phyloP scores from a whole-genome alignment of 148 eudicot species.

The Persicaria maculosa region DNA sequence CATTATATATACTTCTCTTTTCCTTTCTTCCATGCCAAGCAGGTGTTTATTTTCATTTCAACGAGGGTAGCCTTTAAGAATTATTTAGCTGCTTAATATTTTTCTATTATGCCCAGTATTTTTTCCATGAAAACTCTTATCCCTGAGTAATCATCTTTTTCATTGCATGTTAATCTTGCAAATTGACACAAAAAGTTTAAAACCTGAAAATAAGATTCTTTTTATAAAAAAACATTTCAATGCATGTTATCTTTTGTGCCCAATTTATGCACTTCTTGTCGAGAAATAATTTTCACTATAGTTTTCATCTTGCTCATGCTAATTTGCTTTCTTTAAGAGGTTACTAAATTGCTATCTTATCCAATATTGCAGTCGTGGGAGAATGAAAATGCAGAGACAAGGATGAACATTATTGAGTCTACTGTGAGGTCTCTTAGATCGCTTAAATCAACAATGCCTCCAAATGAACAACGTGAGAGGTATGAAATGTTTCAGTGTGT shows the following conservation, averaged over 20 bases:
- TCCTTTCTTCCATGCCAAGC: not conserved
- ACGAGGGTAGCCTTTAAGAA: not conserved
- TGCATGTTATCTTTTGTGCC: not conserved
- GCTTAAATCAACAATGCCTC: constrained; percentile 53
- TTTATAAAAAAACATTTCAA: not conserved
- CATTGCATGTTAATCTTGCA: not conserved
- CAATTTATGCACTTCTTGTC: not conserved
- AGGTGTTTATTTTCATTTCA: too few relatives aligned
- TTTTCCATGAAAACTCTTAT: not conserved
- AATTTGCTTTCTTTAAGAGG: not conserved
- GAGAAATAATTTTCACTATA: not conserved
- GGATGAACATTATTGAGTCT: constrained; percentile 69
- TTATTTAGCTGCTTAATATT: not conserved
- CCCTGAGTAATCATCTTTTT: too few relatives aligned
- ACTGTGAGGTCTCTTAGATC: constrained; percentile 73
- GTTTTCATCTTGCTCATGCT: not conserved
- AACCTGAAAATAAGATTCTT: not conserved
- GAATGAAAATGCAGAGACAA: constrained; percentile 59
- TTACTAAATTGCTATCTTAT: not conserved
- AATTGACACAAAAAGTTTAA: not conserved
- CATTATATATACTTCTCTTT: too few relatives aligned
- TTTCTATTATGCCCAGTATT: not conserved
- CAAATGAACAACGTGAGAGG: constrained; percentile 78
- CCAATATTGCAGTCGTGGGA: constrained; percentile 59
- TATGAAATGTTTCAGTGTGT: constrained; percentile 15